These are phyloP conservation scores for Neospermospora avenae DNA, from an alignment of 2,329 filamentous ascomycete species.

Conservation along the genomic window DNA sequence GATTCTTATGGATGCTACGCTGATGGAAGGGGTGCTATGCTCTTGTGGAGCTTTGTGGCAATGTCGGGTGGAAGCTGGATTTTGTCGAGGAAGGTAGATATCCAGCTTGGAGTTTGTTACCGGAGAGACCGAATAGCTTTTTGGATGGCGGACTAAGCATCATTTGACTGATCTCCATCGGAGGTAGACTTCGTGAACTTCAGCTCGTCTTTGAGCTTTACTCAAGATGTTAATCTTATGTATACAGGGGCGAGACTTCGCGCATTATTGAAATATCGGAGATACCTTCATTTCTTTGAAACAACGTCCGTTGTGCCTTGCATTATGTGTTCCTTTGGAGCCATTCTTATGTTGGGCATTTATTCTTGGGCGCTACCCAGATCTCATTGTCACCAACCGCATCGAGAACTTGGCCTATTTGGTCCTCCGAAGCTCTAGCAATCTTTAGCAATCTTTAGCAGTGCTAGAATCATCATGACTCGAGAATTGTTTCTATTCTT, in stretches of 20 bases:
- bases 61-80: not conserved
- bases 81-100: not conserved
- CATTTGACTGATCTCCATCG: not conserved
- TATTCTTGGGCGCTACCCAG: too few relatives aligned
- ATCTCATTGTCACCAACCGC: too few relatives aligned
- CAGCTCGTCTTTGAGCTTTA: not conserved
- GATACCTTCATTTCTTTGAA: too few relatives aligned
- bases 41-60: constrained; percentile 4
- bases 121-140: not conserved
- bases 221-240: not conserved
- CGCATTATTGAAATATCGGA: not conserved
- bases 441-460: too few relatives aligned
- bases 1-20: constrained; percentile 20
- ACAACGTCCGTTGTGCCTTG: too few relatives aligned
- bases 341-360: too few relatives aligned
- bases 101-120: not conserved
- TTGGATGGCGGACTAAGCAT: not conserved
- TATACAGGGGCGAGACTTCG: not conserved
- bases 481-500: too few relatives aligned
- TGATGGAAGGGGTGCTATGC: constrained; percentile 12
- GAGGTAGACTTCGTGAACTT: not conserved
- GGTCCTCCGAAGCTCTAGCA: too few relatives aligned
- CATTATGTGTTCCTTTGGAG: too few relatives aligned
- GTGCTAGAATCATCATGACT: too few relatives aligned
- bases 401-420: too few relatives aligned